Base-by-base conservation (phyloP, 192 early-diverging fungal species). In the Backusella circina region DNA sequence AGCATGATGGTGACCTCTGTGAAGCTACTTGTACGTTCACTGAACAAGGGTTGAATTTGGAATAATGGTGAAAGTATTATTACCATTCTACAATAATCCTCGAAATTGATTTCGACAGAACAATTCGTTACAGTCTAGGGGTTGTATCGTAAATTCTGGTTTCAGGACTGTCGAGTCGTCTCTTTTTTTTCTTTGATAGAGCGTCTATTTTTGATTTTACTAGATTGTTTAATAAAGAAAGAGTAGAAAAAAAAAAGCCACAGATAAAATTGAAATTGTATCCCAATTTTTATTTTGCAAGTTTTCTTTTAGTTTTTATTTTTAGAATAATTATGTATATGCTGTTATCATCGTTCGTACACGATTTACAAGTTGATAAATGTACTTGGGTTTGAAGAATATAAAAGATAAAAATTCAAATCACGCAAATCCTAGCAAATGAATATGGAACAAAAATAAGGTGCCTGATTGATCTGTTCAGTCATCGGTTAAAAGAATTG, bases 51-150 rank as follows among this genome's bases (percentile, higher is more conserved):
- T 78, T 33, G 95, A 95, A 32, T 86, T 85, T 0, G 86, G 83
- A 2, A 98, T 75, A 21, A 86, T 76, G n/a, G 83, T 82, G 36
- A 88, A 92, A 12, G 84, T 82, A 44, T 93, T 84, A 0, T 90
- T 82, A 80, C 88, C 72, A 67, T n/a, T 99, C 98, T 71, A 93
- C 72, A 21, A 99, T 94, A n/a, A 75, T 98, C 95, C 66, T 89
- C 87, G 81, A 99, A 99, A 79, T 97, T 93, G 23, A 99, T 91
- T 73, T 98, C 95, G 5, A 99, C 98, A 13, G 87, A 82, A 77
- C 96, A n/a, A 99, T 71, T 82, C 87, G 3, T 86, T 81, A 31
- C 96, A 77, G 74, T 97, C 84, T 32, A 88, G 90, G 0, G 12
- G 54, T 7, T 10, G 5, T 21, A 5, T 47, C 44, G 16, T n/a